Percentiles rank a stretch among this genome's conserved stretches.
Conservation (phyloP, 768 basidiomycete species). For the Filobasidium wieringae region DNA sequence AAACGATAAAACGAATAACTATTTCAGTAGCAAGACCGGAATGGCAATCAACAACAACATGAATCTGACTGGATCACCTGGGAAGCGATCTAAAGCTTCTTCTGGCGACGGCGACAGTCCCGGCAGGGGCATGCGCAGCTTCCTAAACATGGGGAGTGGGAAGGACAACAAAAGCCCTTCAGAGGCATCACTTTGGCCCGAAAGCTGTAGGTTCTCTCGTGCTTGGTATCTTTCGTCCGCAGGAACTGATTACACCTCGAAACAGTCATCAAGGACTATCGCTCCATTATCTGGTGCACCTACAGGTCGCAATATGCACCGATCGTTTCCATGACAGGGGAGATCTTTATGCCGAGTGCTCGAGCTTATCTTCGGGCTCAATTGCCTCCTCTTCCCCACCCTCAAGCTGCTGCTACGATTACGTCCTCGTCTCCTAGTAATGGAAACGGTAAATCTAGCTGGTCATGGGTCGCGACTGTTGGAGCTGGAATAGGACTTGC, state of each 20-base stretch:
- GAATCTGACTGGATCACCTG: neutral
- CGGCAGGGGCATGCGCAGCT: neutral
- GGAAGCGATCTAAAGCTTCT: neutral
- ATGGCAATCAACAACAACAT: neutral
- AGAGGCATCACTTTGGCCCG: neutral
- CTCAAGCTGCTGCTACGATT: neutral
- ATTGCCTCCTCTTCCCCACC: conserved; percentile 7
- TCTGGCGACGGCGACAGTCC: neutral
- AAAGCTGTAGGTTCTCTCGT: conserved; percentile 1
- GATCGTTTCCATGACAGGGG: conserved; percentile 44
- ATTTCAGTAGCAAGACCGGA: neutral
- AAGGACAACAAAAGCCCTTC: neutral
- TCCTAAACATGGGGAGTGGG: neutral
- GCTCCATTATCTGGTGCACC: conserved; percentile 76
- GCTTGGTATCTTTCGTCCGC: neutral
- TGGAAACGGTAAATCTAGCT: conserved; percentile 48
- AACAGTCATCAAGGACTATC: conserved; percentile 76
- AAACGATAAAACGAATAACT: neutral
- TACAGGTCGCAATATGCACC: conserved; percentile 79
- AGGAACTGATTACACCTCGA: neutral
- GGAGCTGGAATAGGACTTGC: neutral
- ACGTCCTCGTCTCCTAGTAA: neutral
- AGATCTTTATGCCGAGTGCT: conserved; percentile 24
- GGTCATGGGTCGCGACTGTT: conserved; percentile 41
- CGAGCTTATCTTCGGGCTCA: conserved; percentile 21